Evolutionary conservation across 192 early-diverging fungal species (phyloP), one percentile per base, ranked within the genome.

Genomic region (Gonapodya sp.): DNA sequence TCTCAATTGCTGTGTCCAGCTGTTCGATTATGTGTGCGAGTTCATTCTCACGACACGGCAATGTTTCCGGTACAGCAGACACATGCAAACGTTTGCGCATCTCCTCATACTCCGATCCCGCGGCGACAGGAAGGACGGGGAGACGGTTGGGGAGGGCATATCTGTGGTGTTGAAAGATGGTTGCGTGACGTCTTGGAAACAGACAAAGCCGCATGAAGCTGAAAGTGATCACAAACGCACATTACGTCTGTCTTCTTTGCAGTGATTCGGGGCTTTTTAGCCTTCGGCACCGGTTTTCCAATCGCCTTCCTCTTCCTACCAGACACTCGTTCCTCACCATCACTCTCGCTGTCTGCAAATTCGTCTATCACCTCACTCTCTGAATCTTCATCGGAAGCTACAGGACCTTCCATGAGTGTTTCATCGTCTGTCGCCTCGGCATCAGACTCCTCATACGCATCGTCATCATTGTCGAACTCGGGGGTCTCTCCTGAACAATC

Each of bases 21-120:
- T 93, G 89, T 0, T 87, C 88, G 78, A 93, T 90, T 32, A 99
- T 92, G 33, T 94, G 87, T 31, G 87, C 89, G 88, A 96, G 97
- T 86, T 99, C 96, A 18, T 91, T 87, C 83, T 99, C 97, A 0
- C 97, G 89, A 78, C 97, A 96, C n/a, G 97, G 97, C 33, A 99
- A 87, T 18, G 90, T 84, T 35, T 97, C 92, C 0, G 97, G 97
- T 0, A 96, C 92, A 16, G 94, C 94, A 0, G 95, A 93, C 24
- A 96, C 94, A 83, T 95, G 95, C n/a, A 99, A 82, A n/a, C 91
- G 85, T 78, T 92, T 89, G 0, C 93, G 86, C 0, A 95, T 95
- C 36, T 79, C 35, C 36, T 86, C 85, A 64, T 83, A 82, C 1
- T 82, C 86, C 0, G 83, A 79, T 16, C 30, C 75, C 8, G 8